Conservation (phyloP, 169 alveolate genomes). For the Pseudocohnilembus persalinus region DNA sequence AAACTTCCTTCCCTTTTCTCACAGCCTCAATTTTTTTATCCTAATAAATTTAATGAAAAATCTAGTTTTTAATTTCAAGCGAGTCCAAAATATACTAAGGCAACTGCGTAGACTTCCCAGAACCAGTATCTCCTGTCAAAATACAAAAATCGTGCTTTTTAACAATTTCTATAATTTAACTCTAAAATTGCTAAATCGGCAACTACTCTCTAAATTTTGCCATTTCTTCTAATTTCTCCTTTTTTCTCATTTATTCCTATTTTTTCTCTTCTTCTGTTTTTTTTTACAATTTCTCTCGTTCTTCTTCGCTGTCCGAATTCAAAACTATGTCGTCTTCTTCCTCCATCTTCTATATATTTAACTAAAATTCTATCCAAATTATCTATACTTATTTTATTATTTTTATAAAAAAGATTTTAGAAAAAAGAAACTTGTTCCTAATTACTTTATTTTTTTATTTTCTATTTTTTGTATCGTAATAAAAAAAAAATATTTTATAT, state of each 20-base stretch:
- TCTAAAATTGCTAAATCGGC: constrained; percentile 76
- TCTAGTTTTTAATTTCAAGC: constrained; percentile 38
- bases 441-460: too few species aligned
- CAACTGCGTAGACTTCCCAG: constrained; percentile 91
- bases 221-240: constrained; percentile 12
- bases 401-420: too few species aligned
- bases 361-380: too few species aligned
- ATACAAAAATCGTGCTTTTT: constrained; percentile 60
- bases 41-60: constrained; percentile 19
- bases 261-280: background rate
- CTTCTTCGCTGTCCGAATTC: background rate
- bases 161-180: constrained; percentile 58
- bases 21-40: constrained; percentile 38
- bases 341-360: background rate
- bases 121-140: constrained; percentile 92
- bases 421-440: too few species aligned
- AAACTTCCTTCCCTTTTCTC: constrained; percentile 21
- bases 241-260: too few species aligned
- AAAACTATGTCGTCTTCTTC: background rate
- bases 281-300: background rate
- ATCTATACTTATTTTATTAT: too few species aligned
- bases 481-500: too few species aligned
- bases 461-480: too few species aligned
- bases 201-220: constrained; percentile 48
- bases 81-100: constrained; percentile 79